Evolutionary conservation across 2,329 filamentous ascomycete genomes (phyloP).

Genomic region (Colletotrichum ledebouriae): DNA sequence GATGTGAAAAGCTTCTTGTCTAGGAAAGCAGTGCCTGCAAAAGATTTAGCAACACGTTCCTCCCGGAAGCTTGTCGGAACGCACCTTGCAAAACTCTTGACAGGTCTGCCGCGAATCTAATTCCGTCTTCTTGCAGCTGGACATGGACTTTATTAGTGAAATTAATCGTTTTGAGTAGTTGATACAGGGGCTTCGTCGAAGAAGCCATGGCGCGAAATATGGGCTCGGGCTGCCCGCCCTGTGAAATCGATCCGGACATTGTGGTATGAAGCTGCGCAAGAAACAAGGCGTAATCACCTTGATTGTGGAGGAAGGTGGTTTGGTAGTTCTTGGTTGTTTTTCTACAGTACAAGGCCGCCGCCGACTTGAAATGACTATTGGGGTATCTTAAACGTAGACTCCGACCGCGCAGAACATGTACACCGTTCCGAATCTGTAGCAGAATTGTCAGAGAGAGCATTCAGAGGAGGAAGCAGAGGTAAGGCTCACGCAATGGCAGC

Average conservation of each 20-base stretch:
- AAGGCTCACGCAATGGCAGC: slow-evolving; percentile 85
- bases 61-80: slow-evolving; percentile 36
- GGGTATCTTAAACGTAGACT: slow-evolving; percentile 89
- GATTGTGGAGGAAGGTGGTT: slow-evolving; percentile 16
- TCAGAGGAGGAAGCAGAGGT: slow-evolving; percentile 10
- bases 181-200: slow-evolving; percentile 81
- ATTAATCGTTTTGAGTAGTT: slow-evolving; percentile 70
- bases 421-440: slow-evolving; percentile 85
- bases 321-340: slow-evolving; percentile 41
- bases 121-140: slow-evolving; percentile 85
- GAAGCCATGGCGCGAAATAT: slow-evolving; percentile 83
- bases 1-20: slow-evolving; percentile 90
- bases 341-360: slow-evolving; percentile 44
- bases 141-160: slow-evolving; percentile 71
- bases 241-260: slow-evolving; percentile 47
- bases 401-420: slow-evolving; percentile 99
- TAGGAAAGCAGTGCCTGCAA: slow-evolving; percentile 73
- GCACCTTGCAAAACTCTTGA: slow-evolving; percentile 91
- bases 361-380: slow-evolving; percentile 46
- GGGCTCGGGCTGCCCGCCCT: slow-evolving; percentile 52
- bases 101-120: slow-evolving; percentile 91
- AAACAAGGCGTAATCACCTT: slow-evolving; percentile 28
- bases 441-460: slow-evolving; percentile 35
- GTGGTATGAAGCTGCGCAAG: neutral
- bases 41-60: neutral